These are phyloP conservation scores for Neofusicoccum cordaticola DNA, from an alignment of 2,329 filamentous ascomycete genomes.

Conservation along the genomic window DNA sequence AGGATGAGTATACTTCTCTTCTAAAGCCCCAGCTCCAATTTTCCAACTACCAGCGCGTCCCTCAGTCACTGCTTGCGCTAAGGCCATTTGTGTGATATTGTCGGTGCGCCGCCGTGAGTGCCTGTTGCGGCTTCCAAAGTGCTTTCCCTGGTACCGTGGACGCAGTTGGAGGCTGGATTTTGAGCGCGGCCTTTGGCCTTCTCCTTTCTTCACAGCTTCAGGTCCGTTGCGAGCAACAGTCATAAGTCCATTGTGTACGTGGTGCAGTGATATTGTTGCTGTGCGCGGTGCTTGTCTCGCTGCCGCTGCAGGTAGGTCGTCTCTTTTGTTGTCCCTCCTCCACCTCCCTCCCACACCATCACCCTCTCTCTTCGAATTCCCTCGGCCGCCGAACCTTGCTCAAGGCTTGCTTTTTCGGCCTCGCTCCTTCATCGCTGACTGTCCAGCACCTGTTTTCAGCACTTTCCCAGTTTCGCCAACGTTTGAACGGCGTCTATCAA, in stretches of 20 bases:
- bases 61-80: neutral
- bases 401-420: neutral
- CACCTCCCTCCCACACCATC: neutral
- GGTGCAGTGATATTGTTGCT: neutral
- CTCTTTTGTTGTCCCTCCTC: neutral
- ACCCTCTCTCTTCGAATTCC: neutral
- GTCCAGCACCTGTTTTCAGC: neutral
- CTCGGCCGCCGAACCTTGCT: neutral
- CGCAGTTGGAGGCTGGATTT: neutral
- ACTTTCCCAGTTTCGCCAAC: neutral
- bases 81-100: neutral
- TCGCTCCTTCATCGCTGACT: neutral
- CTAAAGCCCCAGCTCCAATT: neutral
- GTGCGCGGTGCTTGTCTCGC: neutral
- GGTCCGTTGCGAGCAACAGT: neutral
- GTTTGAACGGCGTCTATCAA: neutral
- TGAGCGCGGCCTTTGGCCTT: neutral
- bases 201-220: neutral
- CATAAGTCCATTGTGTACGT: neutral
- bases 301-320: neutral
- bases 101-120: neutral
- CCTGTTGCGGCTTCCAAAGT: no score
- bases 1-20: conserved; percentile 16
- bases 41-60: conserved; percentile 3
- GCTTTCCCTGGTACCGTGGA: no score